A percentile compares a stretch with the other conserved stretches of the same genome.
These are phyloP conservation scores for Ascochyta clinopodiicola DNA, from an alignment of 2,329 filamentous ascomycete genomes.

Conservation along the genomic window DNA sequence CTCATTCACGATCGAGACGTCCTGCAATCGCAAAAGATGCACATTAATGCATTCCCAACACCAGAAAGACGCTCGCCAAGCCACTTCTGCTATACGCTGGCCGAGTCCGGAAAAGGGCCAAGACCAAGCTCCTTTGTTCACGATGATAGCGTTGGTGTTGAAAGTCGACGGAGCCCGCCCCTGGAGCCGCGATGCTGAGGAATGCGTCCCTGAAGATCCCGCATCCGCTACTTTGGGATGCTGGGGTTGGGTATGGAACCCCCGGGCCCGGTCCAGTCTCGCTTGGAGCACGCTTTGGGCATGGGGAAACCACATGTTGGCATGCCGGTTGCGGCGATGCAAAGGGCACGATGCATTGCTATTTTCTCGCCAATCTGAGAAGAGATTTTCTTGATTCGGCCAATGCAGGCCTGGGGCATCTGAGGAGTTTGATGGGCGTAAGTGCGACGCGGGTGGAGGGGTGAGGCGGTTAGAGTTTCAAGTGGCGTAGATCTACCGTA, in stretches of 20 bases:
- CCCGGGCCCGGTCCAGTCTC: neutral
- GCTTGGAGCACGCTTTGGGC: slow-evolving; percentile 1
- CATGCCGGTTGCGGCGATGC: slow-evolving; percentile 1
- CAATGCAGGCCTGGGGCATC: neutral
- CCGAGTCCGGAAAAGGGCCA: neutral
- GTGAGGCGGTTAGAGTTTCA: slow-evolving; percentile 11
- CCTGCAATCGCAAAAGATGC: no score
- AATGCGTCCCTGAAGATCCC: slow-evolving; percentile 9
- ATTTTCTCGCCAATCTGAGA: neutral
- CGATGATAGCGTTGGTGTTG: slow-evolving; percentile 3
- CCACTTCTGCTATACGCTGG: neutral
- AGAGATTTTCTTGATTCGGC: neutral
- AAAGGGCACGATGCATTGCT: neutral
- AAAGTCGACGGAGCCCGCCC: neutral
- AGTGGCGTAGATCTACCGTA: neutral
- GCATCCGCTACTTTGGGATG: slow-evolving; percentile 8
- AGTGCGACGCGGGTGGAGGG: neutral
- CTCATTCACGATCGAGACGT: no score
- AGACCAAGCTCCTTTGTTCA: neutral
- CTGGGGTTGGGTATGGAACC: neutral
- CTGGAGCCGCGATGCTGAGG: neutral
- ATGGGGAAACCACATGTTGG: neutral
- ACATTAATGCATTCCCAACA: no score
- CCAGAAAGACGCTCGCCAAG: no score
- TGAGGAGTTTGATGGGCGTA: slow-evolving; percentile 1